Evolutionary conservation across 345 rosid species (phyloP).

Genomic region (Orychophragmus violaceus): DNA sequence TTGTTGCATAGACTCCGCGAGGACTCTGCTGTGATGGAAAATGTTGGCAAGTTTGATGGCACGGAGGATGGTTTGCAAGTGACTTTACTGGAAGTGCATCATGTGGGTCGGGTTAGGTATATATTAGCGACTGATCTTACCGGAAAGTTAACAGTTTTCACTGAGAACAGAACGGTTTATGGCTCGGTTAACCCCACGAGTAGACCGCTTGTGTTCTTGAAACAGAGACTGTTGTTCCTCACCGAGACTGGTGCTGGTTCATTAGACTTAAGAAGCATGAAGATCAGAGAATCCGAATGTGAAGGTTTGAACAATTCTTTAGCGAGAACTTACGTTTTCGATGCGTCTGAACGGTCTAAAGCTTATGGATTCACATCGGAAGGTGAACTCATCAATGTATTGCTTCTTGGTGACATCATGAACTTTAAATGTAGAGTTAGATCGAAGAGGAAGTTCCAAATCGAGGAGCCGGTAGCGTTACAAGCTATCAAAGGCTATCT

Average conservation of each 20-base stretch:
- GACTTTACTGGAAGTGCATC: slow-evolving; percentile 72
- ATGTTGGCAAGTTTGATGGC: slow-evolving; percentile 39
- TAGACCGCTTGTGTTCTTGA: slow-evolving; percentile 74
- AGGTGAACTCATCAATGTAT: slow-evolving; percentile 73
- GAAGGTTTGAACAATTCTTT: slow-evolving; percentile 75
- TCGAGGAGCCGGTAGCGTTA: slow-evolving; percentile 60
- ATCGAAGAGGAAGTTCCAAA: slow-evolving; percentile 63
- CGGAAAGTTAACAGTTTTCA: slow-evolving; percentile 60
- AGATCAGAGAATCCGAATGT: slow-evolving; percentile 72
- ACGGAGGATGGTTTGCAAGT: slow-evolving; percentile 39
- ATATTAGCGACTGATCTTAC: slow-evolving; percentile 55
- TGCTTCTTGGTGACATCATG: slow-evolving; percentile 71
- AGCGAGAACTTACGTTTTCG: slow-evolving; percentile 59
- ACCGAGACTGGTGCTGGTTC: slow-evolving; percentile 95
- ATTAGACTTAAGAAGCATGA: slow-evolving; percentile 82
- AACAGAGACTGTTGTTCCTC: slow-evolving; percentile 89
- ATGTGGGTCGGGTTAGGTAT: slow-evolving; percentile 77
- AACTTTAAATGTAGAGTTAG: slow-evolving; percentile 94
- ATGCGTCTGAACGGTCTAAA: slow-evolving; percentile 78
- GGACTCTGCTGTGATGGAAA: slow-evolving; percentile 46
- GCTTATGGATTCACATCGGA: slow-evolving; percentile 87
- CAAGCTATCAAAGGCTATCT: slow-evolving; percentile 86
- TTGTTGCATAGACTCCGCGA: slow-evolving; percentile 66
- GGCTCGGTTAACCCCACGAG: slow-evolving; percentile 60
- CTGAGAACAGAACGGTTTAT: slow-evolving; percentile 60